Evolutionary conservation across 176 grass and related monocot species (phyloP).

Genomic region (Miscanthus lutarioriparius): DNA sequence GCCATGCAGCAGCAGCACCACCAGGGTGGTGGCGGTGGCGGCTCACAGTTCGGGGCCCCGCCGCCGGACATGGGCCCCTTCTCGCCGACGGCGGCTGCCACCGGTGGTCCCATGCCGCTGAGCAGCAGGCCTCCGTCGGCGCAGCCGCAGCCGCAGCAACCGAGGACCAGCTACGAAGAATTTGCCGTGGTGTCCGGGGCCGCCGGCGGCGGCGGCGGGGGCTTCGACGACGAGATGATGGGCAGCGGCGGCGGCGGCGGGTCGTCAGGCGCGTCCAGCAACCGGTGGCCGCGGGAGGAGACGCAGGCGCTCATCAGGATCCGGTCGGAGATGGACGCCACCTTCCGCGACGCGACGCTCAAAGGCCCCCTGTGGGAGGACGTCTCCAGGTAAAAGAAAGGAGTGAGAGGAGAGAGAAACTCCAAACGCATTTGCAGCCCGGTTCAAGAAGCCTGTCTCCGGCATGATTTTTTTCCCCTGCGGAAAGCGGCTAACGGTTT

Average conservation of each 20-base stretch:
- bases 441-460: background rate
- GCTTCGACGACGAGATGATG: constrained; percentile 50
- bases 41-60: constrained; percentile 41
- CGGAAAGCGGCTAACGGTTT: constrained; percentile 48
- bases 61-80: constrained; percentile 44
- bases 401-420: background rate
- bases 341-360: constrained; percentile 92
- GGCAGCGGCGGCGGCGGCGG: constrained; percentile 24
- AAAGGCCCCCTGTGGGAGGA: constrained; percentile 93
- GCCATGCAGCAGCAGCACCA: constrained; percentile 53
- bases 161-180: constrained; percentile 38
- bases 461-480: constrained; percentile 16
- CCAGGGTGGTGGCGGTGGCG: constrained; percentile 19
- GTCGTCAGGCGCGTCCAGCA: constrained; percentile 49
- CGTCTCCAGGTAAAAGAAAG: constrained; percentile 66
- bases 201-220: constrained; percentile 20
- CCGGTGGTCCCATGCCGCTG: constrained; percentile 29
- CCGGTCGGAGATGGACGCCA: constrained; percentile 95
- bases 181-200: constrained; percentile 27
- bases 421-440: constrained; percentile 27
- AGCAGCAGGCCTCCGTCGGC: constrained; percentile 37
- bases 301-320: constrained; percentile 94
- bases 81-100: constrained; percentile 4
- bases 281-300: constrained; percentile 93
- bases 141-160: background rate